A percentile compares a stretch with the other conserved stretches of the same genome.
Conservation (phyloP, 352 stramenopile species). For the Elongisporangium undulatum region DNA sequence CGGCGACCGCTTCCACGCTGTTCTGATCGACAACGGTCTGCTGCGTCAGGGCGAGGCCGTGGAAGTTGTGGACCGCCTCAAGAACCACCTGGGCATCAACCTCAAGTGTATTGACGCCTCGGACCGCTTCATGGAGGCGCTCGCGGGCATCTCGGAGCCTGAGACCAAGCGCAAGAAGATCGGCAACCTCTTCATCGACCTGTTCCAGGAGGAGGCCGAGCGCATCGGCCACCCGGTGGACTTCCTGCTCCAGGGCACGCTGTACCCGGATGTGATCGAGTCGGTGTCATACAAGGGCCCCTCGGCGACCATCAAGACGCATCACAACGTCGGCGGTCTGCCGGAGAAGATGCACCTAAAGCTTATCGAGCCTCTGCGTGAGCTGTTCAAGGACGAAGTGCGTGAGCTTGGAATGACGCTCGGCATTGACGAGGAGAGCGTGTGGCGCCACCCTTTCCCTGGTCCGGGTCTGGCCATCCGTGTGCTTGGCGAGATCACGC, state of each 20-base stretch:
- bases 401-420: conserved; percentile 96
- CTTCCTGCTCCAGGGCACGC: conserved; percentile 97
- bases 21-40: conserved; percentile 99
- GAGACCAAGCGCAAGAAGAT: conserved; percentile 99
- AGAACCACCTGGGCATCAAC: conserved; percentile 94
- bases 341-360: conserved; percentile 98
- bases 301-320: conserved; percentile 99
- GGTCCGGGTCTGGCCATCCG: conserved; percentile 98
- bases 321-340: conserved; percentile 99
- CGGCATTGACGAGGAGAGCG: conserved; percentile 96
- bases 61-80: conserved; percentile 88
- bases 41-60: conserved; percentile 95
- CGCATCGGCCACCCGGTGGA: conserved; percentile 85
- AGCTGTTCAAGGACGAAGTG: conserved; percentile 99
- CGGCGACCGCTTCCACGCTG: conserved; percentile 97
- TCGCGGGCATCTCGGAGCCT: conserved; percentile 95
- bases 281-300: conserved; percentile 98
- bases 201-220: conserved; percentile 94
- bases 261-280: conserved; percentile 99
- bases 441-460: conserved; percentile 99
- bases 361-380: conserved; percentile 97
- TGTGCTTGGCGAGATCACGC: conserved; percentile 96
- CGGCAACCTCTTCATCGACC: conserved; percentile 98
- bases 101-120: conserved; percentile 96
- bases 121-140: conserved; percentile 93